Base-by-base conservation (phyloP, 306 rosid species). In the Cyclanthera cordifolia region DNA sequence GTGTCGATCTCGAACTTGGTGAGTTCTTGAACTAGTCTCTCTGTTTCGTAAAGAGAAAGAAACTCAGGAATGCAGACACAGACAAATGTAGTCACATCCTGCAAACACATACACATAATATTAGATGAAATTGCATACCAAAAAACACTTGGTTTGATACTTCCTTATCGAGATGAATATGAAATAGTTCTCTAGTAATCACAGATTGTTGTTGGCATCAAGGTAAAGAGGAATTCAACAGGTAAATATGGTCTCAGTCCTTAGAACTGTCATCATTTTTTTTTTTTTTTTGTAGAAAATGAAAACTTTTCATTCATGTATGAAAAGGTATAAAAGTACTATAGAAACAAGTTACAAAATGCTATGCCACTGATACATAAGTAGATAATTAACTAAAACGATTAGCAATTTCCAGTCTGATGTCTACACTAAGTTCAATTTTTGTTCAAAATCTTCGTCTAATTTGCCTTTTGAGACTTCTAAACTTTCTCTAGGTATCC, bases 31-130 rank as follows among this genome's bases (percentile, higher is more conserved):
- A 94, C 99, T 73, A 94, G 72, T 85, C 99, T 88, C 87, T 94
- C 97, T 1, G 99, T 94, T 83, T 94, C 99, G 67, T 94, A 94
- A 53, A 94, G 94, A 37, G 99, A 88, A 48, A 94, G 96, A 78
- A 94, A 94, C 81, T 94, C 99, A 1, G 99, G 99, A 80, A 94
- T 94, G 84, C 99, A 94, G 74, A 94, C 99, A 76, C 99, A 94
- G 67, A 94, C 74, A 53, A 94, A 94, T 21, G 99, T 94, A 56
- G 99, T 94, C 96, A 90, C 61, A 79, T 94, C 99, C 99, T 94
- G 95, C 70, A 67, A 82, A 78, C 25, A 74, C 54, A 73, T n/a
- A n/a, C n/a, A 20, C 16, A 11, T 1, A 15, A 25, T 27, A 20
- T 23, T n/a, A 54, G 17, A 24, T 23, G 37, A 55, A 55, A 24